Percentiles rank a stretch among this genome's conserved stretches.
Evolutionary conservation across 441 rosid genomes (phyloP).

Genomic region (Biscutella auriculata): DNA sequence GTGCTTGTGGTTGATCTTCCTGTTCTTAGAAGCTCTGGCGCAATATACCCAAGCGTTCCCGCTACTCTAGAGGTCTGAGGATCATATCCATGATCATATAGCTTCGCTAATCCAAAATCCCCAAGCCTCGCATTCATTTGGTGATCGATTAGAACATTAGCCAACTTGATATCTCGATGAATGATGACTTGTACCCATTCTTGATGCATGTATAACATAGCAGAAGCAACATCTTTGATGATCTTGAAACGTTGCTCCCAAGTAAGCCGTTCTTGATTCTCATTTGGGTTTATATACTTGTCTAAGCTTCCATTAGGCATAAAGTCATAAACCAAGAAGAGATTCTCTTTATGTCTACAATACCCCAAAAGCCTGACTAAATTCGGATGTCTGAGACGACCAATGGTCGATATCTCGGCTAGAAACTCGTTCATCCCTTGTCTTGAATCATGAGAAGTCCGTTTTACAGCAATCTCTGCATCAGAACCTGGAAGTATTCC

Average conservation of each 20-base stretch:
- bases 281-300: conserved; percentile 20
- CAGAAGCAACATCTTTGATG: conserved; percentile 25
- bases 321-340: conserved; percentile 30
- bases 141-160: conserved; percentile 23
- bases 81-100: conserved; percentile 22
- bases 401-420: conserved; percentile 31
- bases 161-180: conserved; percentile 30
- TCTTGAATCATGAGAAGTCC: too few relatives aligned
- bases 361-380: conserved; percentile 29
- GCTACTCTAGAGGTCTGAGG: conserved; percentile 25
- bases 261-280: conserved; percentile 13
- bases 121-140: conserved; percentile 24
- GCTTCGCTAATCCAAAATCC: conserved; percentile 31
- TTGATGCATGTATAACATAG: conserved; percentile 25
- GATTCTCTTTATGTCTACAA: conserved; percentile 22
- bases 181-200: conserved; percentile 28
- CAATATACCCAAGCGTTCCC: conserved; percentile 31
- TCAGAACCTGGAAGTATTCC: too few relatives aligned
- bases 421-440: conserved; percentile 23
- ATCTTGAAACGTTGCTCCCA: conserved; percentile 32
- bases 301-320: conserved; percentile 36
- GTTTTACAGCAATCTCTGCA: too few relatives aligned
- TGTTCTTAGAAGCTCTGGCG: conserved; percentile 27
- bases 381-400: conserved; percentile 34
- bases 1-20: conserved; percentile 29